Percentiles rank a stretch among this genome's conserved stretches.
Conservation (phyloP, 768 basidiomycete species). For the Hydnomerulius pinastri region DNA sequence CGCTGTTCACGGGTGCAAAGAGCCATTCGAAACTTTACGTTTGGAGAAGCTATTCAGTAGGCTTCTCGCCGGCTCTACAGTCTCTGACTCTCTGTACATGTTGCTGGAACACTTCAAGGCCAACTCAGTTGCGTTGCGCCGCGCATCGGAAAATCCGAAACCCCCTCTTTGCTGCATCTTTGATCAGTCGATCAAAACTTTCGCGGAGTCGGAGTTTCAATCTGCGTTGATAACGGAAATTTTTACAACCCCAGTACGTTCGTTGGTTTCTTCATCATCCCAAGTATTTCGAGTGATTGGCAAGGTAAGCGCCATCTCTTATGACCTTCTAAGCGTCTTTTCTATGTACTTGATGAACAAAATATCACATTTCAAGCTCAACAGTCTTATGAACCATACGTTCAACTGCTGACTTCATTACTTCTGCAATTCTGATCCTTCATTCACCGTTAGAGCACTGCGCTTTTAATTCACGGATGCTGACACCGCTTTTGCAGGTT, state of each 20-base stretch:
- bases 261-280: neutral
- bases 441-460: neutral
- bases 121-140: too few relatives aligned
- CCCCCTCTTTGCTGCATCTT: too few relatives aligned
- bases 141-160: too few relatives aligned
- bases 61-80: too few relatives aligned
- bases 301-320: neutral
- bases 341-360: constrained; percentile 36
- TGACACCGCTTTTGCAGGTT: neutral
- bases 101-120: too few relatives aligned
- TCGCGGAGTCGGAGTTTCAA: constrained; percentile 10
- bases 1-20: too few relatives aligned
- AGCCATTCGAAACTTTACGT: too few relatives aligned
- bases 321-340: neutral
- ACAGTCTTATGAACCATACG: constrained; percentile 44
- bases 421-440: constrained; percentile 47
- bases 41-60: too few relatives aligned
- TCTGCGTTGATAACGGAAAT: neutral
- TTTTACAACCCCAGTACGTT: neutral
- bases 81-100: too few relatives aligned
- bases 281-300: neutral
- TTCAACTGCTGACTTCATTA: constrained; percentile 44
- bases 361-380: constrained; percentile 49
- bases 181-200: too few relatives aligned
- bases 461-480: neutral